phyloP scores from a whole-genome alignment of 2,329 filamentous ascomycete genomes.

The Leptographium radiaticola region DNA sequence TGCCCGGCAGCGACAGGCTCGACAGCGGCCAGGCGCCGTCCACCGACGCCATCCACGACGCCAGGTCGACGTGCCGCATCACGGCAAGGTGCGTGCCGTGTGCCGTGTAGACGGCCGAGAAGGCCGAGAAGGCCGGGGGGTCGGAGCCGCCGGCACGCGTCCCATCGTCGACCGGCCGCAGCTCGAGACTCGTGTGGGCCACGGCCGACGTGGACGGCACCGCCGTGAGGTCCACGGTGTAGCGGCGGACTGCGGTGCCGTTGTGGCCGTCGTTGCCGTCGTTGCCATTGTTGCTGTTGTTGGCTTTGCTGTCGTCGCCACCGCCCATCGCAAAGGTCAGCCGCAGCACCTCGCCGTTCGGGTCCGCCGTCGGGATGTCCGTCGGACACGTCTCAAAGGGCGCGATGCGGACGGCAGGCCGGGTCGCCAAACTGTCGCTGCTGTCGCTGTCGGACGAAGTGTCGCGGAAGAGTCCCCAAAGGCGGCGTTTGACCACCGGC shows the following conservation, averaged over 20 bases:
- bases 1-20: constrained; percentile 80
- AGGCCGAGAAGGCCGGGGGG: constrained; percentile 28
- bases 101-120: constrained; percentile 55
- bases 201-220: constrained; percentile 24
- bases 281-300: neutral
- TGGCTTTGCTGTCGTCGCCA: constrained; percentile 11
- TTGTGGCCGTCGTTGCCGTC: no score
- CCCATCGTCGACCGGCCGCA: constrained; percentile 39
- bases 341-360: constrained; percentile 52
- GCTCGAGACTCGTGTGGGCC: constrained; percentile 37
- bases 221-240: constrained; percentile 62
- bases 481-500: constrained; percentile 19
- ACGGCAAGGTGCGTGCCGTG: constrained; percentile 45
- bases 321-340: constrained; percentile 50
- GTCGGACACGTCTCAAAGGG: constrained; percentile 56
- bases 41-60: constrained; percentile 71
- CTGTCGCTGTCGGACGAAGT: neutral
- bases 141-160: no score
- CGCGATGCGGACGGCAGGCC: constrained; percentile 49
- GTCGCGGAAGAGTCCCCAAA: constrained; percentile 12
- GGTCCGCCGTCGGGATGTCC: constrained; percentile 45
- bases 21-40: constrained; percentile 60
- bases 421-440: constrained; percentile 22
- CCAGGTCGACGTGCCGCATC: constrained; percentile 55
- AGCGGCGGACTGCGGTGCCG: constrained; percentile 21